Conservation (phyloP, 1,284 basidiomycete species). For the Cryptococcus sp. region DNA sequence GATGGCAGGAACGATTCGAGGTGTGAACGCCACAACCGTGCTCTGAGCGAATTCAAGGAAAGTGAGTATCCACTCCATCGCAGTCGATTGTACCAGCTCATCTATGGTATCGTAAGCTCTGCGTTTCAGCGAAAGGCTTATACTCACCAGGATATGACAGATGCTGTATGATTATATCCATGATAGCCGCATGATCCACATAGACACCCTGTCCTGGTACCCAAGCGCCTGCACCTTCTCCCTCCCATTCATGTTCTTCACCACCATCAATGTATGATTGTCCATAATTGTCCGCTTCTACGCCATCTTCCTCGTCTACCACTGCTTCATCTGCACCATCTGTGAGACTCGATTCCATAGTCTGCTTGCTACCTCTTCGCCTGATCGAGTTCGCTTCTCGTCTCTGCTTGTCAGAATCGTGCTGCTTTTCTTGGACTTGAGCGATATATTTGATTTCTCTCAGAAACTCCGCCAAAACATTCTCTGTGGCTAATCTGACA, state of each 20-base stretch:
- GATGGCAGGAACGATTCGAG: constrained; percentile 84
- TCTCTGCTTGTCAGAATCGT: constrained; percentile 16
- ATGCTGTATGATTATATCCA: constrained; percentile 91
- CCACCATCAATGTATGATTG: not conserved
- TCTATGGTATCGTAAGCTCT: constrained; percentile 51
- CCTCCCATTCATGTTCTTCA: constrained; percentile 36
- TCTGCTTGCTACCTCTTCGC: constrained; percentile 38
- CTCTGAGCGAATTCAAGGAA: constrained; percentile 83
- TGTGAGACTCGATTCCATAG: constrained; percentile 48
- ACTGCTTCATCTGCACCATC: constrained; percentile 31
- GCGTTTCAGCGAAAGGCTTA: not conserved
- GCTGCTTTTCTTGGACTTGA: constrained; percentile 56
- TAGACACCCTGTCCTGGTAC: constrained; percentile 87
- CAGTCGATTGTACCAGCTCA: constrained; percentile 82
- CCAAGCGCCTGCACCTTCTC: constrained; percentile 60
- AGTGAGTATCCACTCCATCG: constrained; percentile 86
- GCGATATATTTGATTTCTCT: constrained; percentile 87
- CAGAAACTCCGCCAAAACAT: constrained; percentile 85
- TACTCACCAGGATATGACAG: constrained; percentile 75
- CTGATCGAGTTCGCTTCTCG: constrained; percentile 13
- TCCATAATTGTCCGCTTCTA: constrained; percentile 36
- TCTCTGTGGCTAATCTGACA: constrained; percentile 86
- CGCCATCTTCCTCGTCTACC: constrained; percentile 27
- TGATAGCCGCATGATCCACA: constrained; percentile 85
- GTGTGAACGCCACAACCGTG: constrained; percentile 91